phyloP scores from a whole-genome alignment of 495 filamentous ascomycete species.

The Aspergillus sclerotioniger region DNA sequence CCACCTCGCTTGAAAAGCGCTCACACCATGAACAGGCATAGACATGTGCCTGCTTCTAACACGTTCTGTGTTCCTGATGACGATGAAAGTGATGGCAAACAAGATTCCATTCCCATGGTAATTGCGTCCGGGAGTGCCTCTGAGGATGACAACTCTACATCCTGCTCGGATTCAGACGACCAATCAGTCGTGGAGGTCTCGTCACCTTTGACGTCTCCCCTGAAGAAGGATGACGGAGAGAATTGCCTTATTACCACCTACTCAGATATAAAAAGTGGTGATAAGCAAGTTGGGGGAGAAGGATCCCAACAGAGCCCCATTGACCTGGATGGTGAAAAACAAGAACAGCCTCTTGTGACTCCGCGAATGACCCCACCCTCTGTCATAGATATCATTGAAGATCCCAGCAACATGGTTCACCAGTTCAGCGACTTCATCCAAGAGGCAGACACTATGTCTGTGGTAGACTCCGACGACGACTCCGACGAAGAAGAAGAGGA shows the following conservation, averaged over 20 bases:
- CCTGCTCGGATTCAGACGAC: slow-evolving; percentile 20
- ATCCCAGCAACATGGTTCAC: slow-evolving; percentile 3
- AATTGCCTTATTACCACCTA: not conserved
- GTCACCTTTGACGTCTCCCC: slow-evolving; percentile 23
- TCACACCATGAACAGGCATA: slow-evolving; percentile 15
- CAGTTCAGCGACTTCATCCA: slow-evolving; percentile 9
- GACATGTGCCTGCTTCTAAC: slow-evolving; percentile 28
- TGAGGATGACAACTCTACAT: slow-evolving; percentile 18
- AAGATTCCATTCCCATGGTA: not conserved
- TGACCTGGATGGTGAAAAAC: slow-evolving; percentile 12
- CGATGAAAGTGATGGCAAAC: slow-evolving; percentile 31
- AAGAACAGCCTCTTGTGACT: slow-evolving; percentile 21
- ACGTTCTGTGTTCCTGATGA: slow-evolving; percentile 49
- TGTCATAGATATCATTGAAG: not conserved
- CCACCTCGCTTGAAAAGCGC: not conserved
- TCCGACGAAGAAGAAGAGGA: too few relatives aligned
- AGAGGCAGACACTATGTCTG: slow-evolving; percentile 3
- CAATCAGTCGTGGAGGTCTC: slow-evolving; percentile 19
- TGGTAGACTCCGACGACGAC: not conserved
- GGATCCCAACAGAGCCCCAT: slow-evolving; percentile 19
- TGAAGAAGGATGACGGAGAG: slow-evolving; percentile 10
- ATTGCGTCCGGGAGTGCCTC: slow-evolving; percentile 4
- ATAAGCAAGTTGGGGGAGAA: not conserved
- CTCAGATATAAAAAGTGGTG: not conserved
- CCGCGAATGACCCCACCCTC: slow-evolving; percentile 25